Percentiles rank a stretch among this genome's conserved stretches.
These are phyloP conservation scores for Salvia miltiorrhiza DNA, from an alignment of 257 asterid species.

Conservation along the genomic window DNA sequence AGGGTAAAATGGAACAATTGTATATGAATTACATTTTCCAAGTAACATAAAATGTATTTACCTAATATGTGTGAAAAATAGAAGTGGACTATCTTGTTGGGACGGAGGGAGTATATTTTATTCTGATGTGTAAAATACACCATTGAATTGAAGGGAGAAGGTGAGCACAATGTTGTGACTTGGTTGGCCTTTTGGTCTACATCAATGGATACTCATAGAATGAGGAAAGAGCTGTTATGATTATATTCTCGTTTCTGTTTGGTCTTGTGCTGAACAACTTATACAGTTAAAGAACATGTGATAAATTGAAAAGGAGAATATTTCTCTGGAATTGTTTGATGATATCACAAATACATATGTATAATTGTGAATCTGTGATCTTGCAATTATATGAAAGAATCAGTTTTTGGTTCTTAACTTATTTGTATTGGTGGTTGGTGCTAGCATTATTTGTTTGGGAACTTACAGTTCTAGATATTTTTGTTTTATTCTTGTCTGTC, in stretches of 20 bases:
- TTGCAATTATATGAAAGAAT: background rate
- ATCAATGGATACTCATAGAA: background rate
- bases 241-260: background rate
- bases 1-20: too few species aligned
- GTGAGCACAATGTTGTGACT: background rate
- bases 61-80: too few species aligned
- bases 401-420: background rate
- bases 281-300: background rate
- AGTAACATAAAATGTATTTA: too few species aligned
- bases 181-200: background rate
- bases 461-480: background rate
- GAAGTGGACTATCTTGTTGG: too few species aligned
- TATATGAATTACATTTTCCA: too few species aligned
- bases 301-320: background rate
- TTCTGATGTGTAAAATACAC: background rate
- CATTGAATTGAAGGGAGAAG: background rate
- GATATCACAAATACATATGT: background rate
- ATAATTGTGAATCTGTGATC: background rate
- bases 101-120: background rate
- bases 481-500: constrained; percentile 2
- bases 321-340: background rate
- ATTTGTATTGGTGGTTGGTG: constrained; percentile 8
- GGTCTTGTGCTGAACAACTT: background rate
- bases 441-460: background rate
- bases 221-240: background rate